Percentiles rank a stretch among this genome's conserved stretches.
Conservation (phyloP, 164 flowering plant species). For the grape (Vitis vinifera) region ASM3070453v1 NC_081806.1:2222501-2223000, state of each 20-base stretch:
- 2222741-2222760: conserved; percentile 25
- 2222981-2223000: conserved; percentile 82
- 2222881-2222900: conserved; percentile 40
- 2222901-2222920: conserved; percentile 34
- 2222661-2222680: conserved; percentile 52
- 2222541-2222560: conserved; percentile 35
- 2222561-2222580: conserved; percentile 56
- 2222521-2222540: conserved; percentile 30
- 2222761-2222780: conserved; percentile 21
- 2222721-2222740: conserved; percentile 25
- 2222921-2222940: conserved; percentile 82
- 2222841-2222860: conserved; percentile 58
- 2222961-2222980: conserved; percentile 65
- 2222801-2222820: conserved; percentile 38
- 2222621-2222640: conserved; percentile 61
- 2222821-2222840: conserved; percentile 43
- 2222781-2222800: conserved; percentile 24
- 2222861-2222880: conserved; percentile 40
- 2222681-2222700: conserved; percentile 26
- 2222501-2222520: not conserved
- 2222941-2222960: conserved; percentile 65
- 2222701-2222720: conserved; percentile 46
- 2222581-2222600: conserved; percentile 73
- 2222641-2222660: conserved; percentile 59
- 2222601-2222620: conserved; percentile 43